A percentile compares a stretch with the other conserved stretches of the same genome.
Evolutionary conservation across 768 basidiomycete genomes (phyloP).

Genomic region (Boletus insuetus): DNA sequence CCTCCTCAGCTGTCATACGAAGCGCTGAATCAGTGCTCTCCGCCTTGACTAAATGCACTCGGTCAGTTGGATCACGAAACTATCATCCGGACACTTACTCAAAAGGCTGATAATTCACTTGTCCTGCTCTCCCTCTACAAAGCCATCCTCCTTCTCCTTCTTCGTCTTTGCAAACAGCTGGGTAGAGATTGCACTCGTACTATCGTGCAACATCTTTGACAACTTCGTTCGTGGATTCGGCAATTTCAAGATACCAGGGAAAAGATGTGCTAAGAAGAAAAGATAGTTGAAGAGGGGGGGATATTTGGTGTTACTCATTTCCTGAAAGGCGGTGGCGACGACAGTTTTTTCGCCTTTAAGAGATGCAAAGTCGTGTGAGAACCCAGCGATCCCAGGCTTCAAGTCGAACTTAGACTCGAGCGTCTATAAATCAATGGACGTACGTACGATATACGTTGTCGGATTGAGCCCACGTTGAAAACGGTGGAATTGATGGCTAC

Average conservation of each 20-base stretch:
- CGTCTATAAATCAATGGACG: not conserved
- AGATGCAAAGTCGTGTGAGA: constrained; percentile 46
- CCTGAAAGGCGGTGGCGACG: constrained; percentile 19
- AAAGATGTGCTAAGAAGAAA: constrained; percentile 27
- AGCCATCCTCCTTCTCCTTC: constrained; percentile 30
- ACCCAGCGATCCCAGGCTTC: constrained; percentile 44
- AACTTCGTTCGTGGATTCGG: constrained; percentile 31
- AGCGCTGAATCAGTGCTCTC: constrained; percentile 31
- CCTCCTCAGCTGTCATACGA: constrained; percentile 39
- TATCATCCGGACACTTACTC: constrained; percentile 20
- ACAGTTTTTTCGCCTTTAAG: constrained; percentile 32
- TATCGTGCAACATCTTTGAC: constrained; percentile 26
- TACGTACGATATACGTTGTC: constrained; percentile 34
- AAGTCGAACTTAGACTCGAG: not conserved
- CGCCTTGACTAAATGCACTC: constrained; percentile 34
- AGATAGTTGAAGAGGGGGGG: constrained; percentile 17
- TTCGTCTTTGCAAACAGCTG: constrained; percentile 33
- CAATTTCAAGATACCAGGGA: constrained; percentile 32
- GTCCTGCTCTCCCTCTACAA: constrained; percentile 29
- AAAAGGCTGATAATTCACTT: constrained; percentile 39
- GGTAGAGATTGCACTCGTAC: constrained; percentile 33
- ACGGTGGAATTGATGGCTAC: constrained; percentile 16
- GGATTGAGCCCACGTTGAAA: not conserved
- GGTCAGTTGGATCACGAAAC: not conserved
- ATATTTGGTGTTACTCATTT: constrained; percentile 22